Percentiles rank a stretch among this genome's conserved stretches.
Evolutionary conservation across 2,329 filamentous ascomycete species (phyloP).

Genomic region (Chaetothyriales sp.): DNA sequence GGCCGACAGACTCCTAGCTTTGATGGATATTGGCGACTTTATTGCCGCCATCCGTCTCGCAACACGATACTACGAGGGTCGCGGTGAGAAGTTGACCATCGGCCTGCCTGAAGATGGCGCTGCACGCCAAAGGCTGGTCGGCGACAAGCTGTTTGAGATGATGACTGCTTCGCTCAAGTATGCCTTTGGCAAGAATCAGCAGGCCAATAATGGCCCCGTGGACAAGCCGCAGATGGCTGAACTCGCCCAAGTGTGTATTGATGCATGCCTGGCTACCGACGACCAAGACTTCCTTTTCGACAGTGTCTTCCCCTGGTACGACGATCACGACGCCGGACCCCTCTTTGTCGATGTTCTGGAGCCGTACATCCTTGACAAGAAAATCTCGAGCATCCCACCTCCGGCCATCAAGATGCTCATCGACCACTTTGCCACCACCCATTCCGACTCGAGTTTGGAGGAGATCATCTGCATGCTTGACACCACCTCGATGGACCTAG

Average conservation of each 20-base stretch:
- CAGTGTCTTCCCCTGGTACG: constrained; percentile 79
- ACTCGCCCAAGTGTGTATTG: constrained; percentile 69
- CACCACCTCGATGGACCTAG: constrained; percentile 79
- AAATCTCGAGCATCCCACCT: constrained; percentile 63
- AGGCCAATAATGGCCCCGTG: constrained; percentile 36
- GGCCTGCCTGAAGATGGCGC: constrained; percentile 74
- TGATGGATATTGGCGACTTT: constrained; percentile 96
- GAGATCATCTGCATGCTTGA: constrained; percentile 91
- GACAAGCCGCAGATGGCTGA: constrained; percentile 55
- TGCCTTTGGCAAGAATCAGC: constrained; percentile 55
- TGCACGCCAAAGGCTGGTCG: constrained; percentile 66
- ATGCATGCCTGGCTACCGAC: constrained; percentile 63
- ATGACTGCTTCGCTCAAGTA: constrained; percentile 85
- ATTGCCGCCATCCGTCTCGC: constrained; percentile 81
- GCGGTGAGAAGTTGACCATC: constrained; percentile 86
- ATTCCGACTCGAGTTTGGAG: constrained; percentile 66
- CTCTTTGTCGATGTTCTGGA: constrained; percentile 83
- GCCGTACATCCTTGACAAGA: constrained; percentile 68
- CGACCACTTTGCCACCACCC: constrained; percentile 61
- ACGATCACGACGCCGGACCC: constrained; percentile 57
- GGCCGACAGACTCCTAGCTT: constrained; percentile 80
- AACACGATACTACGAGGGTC: constrained; percentile 80
- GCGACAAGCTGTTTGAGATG: constrained; percentile 81
- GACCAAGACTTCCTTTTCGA: constrained; percentile 80
- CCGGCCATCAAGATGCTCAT: constrained; percentile 76